phyloP scores from a whole-genome alignment of 257 asterid genomes.

The Euphrasia confusa region DNA sequence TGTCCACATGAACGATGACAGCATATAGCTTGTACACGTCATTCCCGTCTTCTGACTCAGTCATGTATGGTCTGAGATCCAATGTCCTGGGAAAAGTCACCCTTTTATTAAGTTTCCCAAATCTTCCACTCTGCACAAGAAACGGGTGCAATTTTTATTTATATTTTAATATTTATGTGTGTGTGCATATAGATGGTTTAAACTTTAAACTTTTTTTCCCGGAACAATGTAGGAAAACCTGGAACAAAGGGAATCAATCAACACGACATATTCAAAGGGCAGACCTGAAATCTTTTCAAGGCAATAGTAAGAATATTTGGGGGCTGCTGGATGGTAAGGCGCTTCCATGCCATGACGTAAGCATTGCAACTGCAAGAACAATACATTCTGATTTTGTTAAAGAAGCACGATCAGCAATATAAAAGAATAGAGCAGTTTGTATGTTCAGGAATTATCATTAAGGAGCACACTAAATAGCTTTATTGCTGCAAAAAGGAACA shows the following conservation, averaged over 20 bases:
- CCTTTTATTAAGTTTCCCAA: slow-evolving; percentile 94
- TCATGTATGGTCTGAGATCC: slow-evolving; percentile 78
- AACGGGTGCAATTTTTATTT: neutral
- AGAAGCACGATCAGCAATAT: slow-evolving; percentile 3
- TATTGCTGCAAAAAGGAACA: slow-evolving; percentile 21
- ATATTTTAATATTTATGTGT: neutral
- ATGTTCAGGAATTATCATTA: neutral
- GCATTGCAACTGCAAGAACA: slow-evolving; percentile 79
- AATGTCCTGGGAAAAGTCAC: slow-evolving; percentile 82
- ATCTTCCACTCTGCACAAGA: slow-evolving; percentile 81
- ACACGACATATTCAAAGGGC: slow-evolving; percentile 19
- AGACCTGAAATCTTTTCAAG: slow-evolving; percentile 96
- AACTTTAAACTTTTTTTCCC: slow-evolving; percentile 3
- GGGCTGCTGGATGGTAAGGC: slow-evolving; percentile 68
- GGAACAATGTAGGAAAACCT: slow-evolving; percentile 10
- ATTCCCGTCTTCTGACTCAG: slow-evolving; percentile 55
- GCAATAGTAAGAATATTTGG: slow-evolving; percentile 97
- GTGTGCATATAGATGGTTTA: slow-evolving; percentile 3
- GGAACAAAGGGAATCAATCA: slow-evolving; percentile 4
- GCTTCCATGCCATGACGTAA: slow-evolving; percentile 97
- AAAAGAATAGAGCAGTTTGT: neutral
- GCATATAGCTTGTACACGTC: slow-evolving; percentile 87
- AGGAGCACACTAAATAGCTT: neutral
- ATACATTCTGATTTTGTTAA: slow-evolving; percentile 26
- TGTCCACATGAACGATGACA: slow-evolving; percentile 92